phyloP scores from a whole-genome alignment of 805 yeast genomes.

The Jamesozyma jinghongensis region DNA sequence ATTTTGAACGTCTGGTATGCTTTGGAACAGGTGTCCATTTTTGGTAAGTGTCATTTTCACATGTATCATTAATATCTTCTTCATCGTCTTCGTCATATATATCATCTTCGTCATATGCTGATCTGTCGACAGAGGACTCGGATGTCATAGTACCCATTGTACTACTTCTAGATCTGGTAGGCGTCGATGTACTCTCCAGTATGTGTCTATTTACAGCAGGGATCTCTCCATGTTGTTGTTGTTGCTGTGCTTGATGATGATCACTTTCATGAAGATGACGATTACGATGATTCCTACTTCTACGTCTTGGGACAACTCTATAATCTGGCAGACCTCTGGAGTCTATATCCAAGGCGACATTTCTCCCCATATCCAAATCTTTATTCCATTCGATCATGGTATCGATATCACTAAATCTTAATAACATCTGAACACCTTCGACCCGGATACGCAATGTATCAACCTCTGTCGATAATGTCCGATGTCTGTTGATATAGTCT shows the following conservation, averaged over 20 bases:
- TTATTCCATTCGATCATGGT: constrained; percentile 73
- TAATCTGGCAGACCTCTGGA: constrained; percentile 65
- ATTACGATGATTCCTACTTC: constrained; percentile 37
- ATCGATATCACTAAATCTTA: constrained; percentile 52
- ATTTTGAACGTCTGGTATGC: constrained; percentile 32
- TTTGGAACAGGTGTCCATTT: constrained; percentile 41
- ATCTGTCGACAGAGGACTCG: background rate
- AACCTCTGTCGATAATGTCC: constrained; percentile 34
- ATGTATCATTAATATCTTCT: constrained; percentile 7
- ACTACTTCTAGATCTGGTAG: background rate
- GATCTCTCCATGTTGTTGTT: too few relatives aligned
- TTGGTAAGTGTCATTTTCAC: background rate
- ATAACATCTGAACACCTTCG: constrained; percentile 72
- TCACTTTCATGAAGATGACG: background rate
- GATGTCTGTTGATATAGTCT: constrained; percentile 33
- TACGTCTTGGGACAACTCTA: constrained; percentile 71
- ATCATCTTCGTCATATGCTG: constrained; percentile 3
- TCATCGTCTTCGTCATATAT: constrained; percentile 1
- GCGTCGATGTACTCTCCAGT: background rate
- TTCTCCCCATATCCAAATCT: constrained; percentile 63
- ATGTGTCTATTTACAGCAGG: too few relatives aligned
- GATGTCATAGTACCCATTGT: background rate
- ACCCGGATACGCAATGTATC: constrained; percentile 61
- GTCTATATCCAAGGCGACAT: constrained; percentile 66
- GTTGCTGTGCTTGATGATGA: background rate